Evolutionary conservation across 345 rosid genomes (phyloP), one percentile per base, ranked within the genome.

Genomic region (Alliaria petiolata): DNA sequence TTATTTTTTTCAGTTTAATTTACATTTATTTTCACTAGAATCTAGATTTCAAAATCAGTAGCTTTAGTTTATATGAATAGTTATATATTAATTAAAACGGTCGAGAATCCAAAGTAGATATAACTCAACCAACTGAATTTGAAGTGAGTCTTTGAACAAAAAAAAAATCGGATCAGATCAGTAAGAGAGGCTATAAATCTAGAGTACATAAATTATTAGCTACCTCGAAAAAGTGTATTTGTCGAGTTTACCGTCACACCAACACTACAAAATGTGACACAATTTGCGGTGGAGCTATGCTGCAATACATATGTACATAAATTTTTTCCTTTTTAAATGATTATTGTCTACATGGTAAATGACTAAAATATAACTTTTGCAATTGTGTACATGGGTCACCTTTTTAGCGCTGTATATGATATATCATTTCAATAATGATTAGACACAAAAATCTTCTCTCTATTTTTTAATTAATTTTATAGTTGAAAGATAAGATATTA

Each of bases 391-490:
- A 47, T 59, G 49, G 46, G 40, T 70, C 26, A 36, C 50, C 59
- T 59, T 70, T 70, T 70, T 59, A 46, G 51, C 40, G 38, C 47
- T 35, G 45, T 46, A 28, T 47, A 36, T 46, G 40, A 69, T 56
- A 57, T 9, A 69, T 56, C 65, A 13, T 57, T 57, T 69, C 65
- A 58, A 35, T 58, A 35, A 70, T 60, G 51, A 49, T 70, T 70
- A 49, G 51, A 17, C 28, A 50, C 58, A 58, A 70, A 58, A 70
- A 58, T 22, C 5, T 9, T 44, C 22, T 25, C 56, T n/a, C 9
- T 13, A 4, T 8, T 31, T 7, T 17, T 3, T 42, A n/a, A 30
- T 12, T 43, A 3, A 40, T 1, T 28, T 42, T 44, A 42, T 25
- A 19, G 13, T 55, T 56, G 14, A 4, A 53, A 42, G 54, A 55